A percentile compares a stretch with the other conserved stretches of the same genome.
Evolutionary conservation across 768 basidiomycete species (phyloP).

Genomic region (Paxillus ammoniavirescens): DNA sequence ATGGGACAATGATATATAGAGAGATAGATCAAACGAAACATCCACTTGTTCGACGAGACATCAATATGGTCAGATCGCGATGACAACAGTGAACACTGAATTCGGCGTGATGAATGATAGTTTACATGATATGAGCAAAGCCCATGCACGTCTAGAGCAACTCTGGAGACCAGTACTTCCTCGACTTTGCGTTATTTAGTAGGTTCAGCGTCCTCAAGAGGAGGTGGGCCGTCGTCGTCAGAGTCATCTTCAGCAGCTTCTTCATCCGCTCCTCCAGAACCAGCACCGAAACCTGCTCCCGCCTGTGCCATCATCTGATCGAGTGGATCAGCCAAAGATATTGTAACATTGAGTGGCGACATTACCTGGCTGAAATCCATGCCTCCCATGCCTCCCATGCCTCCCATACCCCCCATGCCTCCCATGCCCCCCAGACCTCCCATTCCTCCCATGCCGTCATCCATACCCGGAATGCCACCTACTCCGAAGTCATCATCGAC

Average conservation of each 20-base stretch:
- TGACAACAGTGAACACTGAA: neutral
- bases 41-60: neutral
- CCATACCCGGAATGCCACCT: constrained; percentile 42
- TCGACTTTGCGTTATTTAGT: neutral
- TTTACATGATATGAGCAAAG: constrained; percentile 15
- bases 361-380: constrained; percentile 68
- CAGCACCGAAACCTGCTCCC: constrained; percentile 22
- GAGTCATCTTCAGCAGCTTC: constrained; percentile 35
- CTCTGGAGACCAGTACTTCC: neutral
- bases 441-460: constrained; percentile 49
- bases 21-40: neutral
- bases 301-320: constrained; percentile 43
- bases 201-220: constrained; percentile 68
- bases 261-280: neutral
- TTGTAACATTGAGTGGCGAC: constrained; percentile 2
- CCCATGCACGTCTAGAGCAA: neutral
- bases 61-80: neutral
- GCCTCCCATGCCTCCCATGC: constrained; percentile 39
- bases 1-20: no score
- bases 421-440: constrained; percentile 54
- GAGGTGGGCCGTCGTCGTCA: constrained; percentile 70
- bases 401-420: constrained; percentile 43
- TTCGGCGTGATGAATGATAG: neutral
- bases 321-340: constrained; percentile 3
- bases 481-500: constrained; percentile 37